These are phyloP conservation scores for Hydnomerulius pinastri DNA, from an alignment of 768 basidiomycete species.

Conservation along the genomic window DNA sequence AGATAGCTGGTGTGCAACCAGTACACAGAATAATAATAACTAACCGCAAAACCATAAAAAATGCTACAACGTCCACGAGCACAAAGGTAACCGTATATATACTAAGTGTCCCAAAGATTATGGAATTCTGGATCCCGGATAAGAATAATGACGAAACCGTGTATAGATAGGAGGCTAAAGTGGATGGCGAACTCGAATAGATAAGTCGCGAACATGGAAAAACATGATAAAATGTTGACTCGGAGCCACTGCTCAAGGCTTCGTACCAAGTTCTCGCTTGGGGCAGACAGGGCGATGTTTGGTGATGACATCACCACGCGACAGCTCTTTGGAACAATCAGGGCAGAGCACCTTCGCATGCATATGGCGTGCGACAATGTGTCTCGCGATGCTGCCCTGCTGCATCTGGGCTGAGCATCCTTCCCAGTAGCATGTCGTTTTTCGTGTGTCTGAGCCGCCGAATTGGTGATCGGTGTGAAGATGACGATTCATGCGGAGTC, in stretches of 20 bases:
- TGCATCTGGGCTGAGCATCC: conserved; percentile 25
- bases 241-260: conserved; percentile 1
- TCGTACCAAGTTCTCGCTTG: conserved; percentile 15
- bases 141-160: too few species aligned
- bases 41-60: too few species aligned
- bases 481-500: conserved; percentile 28
- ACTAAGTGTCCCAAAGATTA: too few species aligned
- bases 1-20: too few species aligned
- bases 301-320: conserved; percentile 27
- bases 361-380: conserved; percentile 28
- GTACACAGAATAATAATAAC: too few species aligned
- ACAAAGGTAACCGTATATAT: too few species aligned
- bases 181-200: too few species aligned
- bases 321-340: conserved; percentile 28
- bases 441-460: conserved; percentile 21
- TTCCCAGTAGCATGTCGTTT: conserved; percentile 20
- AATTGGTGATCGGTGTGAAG: conserved; percentile 25
- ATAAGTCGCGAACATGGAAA: too few species aligned
- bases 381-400: conserved; percentile 30
- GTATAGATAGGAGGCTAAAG: too few species aligned
- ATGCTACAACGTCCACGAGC: too few species aligned
- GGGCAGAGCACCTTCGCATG: conserved; percentile 30
- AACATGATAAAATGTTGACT: not conserved
- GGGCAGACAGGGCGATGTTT: conserved; percentile 29
- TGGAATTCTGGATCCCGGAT: too few species aligned